These are phyloP conservation scores for Panellus pusillus DNA, from an alignment of 768 basidiomycete species.

Conservation along the genomic window DNA sequence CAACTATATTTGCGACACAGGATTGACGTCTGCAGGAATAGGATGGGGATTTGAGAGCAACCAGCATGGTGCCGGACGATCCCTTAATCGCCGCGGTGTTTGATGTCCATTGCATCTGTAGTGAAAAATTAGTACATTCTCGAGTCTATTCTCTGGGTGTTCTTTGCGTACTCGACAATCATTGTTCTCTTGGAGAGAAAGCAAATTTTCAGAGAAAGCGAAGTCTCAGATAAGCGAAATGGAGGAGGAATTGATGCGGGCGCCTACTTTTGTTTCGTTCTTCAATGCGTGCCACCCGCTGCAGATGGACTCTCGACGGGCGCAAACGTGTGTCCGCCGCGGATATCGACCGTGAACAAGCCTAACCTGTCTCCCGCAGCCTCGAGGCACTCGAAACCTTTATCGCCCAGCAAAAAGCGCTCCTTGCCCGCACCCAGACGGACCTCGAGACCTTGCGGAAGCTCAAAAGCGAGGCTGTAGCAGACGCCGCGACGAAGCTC, in stretches of 20 bases:
- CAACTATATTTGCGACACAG: too few species aligned
- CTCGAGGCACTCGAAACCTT: constrained; percentile 68
- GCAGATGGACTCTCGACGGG: constrained; percentile 1
- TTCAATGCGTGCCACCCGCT: constrained; percentile 11
- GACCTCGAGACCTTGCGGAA: constrained; percentile 60
- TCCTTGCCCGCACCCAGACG: constrained; percentile 59
- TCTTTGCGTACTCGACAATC: too few species aligned
- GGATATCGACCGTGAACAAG: background rate
- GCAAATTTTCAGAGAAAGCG: too few species aligned
- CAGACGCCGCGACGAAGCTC: constrained; percentile 28
- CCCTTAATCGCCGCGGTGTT: too few species aligned
- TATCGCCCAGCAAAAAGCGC: constrained; percentile 57
- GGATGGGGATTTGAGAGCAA: too few species aligned
- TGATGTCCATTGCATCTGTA: too few species aligned
- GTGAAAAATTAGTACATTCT: too few species aligned
- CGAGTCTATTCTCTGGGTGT: too few species aligned
- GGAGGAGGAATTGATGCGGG: too few species aligned
- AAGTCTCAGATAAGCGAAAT: background rate
- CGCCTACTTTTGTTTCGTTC: background rate
- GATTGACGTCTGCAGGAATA: too few species aligned
- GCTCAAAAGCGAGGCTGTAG: constrained; percentile 41
- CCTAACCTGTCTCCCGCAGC: constrained; percentile 30
- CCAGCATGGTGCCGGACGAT: too few species aligned
- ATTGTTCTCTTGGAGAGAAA: too few species aligned
- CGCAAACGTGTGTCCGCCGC: background rate